These are phyloP conservation scores for Metschnikowia colocasiae DNA, from an alignment of 805 yeast species.

Conservation along the genomic window DNA sequence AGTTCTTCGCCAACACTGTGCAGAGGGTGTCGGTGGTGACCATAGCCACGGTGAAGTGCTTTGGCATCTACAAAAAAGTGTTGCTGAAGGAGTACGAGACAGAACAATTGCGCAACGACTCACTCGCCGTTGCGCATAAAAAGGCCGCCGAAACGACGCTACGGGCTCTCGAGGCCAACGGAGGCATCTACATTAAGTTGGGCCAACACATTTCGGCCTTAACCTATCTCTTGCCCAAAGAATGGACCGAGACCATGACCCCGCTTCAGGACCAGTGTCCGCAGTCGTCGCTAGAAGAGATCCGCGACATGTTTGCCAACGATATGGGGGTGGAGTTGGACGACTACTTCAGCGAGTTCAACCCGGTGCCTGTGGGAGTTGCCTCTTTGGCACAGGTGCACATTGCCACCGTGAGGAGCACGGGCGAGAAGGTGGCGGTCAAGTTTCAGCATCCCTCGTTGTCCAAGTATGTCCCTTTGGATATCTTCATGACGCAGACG, in stretches of 20 bases:
- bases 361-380: conserved; percentile 80
- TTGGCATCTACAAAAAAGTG: conserved; percentile 60
- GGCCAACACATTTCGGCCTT: conserved; percentile 94
- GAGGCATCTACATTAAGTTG: conserved; percentile 88
- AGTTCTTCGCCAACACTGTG: conserved; percentile 33
- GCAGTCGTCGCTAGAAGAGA: conserved; percentile 63
- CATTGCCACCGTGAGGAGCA: conserved; percentile 55
- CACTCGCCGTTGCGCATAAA: conserved; percentile 63
- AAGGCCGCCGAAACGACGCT: conserved; percentile 77
- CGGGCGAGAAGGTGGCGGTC: conserved; percentile 80
- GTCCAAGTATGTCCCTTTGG: conserved; percentile 85
- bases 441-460: conserved; percentile 92
- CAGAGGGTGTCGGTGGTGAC: conserved; percentile 62
- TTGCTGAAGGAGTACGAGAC: conserved; percentile 43
- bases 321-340: conserved; percentile 63
- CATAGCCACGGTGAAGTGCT: conserved; percentile 69
- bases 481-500: conserved; percentile 68
- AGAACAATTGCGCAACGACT: conserved; percentile 43
- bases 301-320: conserved; percentile 57
- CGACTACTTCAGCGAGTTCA: conserved; percentile 65
- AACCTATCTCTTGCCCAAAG: conserved; percentile 84
- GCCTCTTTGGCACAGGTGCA: conserved; percentile 98
- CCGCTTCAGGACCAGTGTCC: conserved; percentile 94
- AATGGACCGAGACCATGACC: conserved; percentile 94
- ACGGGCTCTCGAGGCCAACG: conserved; percentile 75